Base-by-base conservation (phyloP, 1,139 yeast species). In the Kodamaea sp. region DNA sequence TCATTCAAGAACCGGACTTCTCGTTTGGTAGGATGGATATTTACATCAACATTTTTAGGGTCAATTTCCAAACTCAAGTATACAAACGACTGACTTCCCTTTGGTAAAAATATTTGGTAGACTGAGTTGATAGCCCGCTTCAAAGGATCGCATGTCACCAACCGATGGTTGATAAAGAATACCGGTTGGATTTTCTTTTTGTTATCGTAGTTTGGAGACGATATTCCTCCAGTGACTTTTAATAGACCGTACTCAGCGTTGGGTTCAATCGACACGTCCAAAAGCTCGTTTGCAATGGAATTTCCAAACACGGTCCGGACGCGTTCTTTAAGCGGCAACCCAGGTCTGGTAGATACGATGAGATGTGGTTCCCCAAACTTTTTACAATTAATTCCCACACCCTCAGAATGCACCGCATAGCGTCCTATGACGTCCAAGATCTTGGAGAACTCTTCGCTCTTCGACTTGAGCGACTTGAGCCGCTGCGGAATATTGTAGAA, bases 1-100 rank as follows among this genome's bases (percentile, higher is more conserved):
- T 94, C 97, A 53, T 80, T 61, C 23, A 92, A 63, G 55, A 94
- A 89, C 32, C 95, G 61, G 1, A 94, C 97, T 50, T 92, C 97
- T 35, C 94, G 71, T 50, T 92, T 92, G 0, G 98, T 92, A 0
- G 99, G 99, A 53, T 94, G 98, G 7, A 94, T 81, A 55, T 92
- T 92, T 8, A 92, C 98, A 55, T 92, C 99, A 10, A 92, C 69
- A 40, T 83, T 81, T 22, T 63, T 65, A 1, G 97, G 86, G 13
- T 70, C 66, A 5, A 92, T 78, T 24, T 68, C 67, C 15, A 92
- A 55, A 29, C 87, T 72, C 35, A 92, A 44, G 57, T 89, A 92
- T 1, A 87, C 72, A 54, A 92, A 92, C 0, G 96, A 85, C 44
- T 74, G 80, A 29, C 75, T 76, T 0, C 95, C 95, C 43, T 83